Evolutionary conservation across 768 basidiomycete species (phyloP), one percentile per base, ranked within the genome.

Genomic region (Zangia roseola): DNA sequence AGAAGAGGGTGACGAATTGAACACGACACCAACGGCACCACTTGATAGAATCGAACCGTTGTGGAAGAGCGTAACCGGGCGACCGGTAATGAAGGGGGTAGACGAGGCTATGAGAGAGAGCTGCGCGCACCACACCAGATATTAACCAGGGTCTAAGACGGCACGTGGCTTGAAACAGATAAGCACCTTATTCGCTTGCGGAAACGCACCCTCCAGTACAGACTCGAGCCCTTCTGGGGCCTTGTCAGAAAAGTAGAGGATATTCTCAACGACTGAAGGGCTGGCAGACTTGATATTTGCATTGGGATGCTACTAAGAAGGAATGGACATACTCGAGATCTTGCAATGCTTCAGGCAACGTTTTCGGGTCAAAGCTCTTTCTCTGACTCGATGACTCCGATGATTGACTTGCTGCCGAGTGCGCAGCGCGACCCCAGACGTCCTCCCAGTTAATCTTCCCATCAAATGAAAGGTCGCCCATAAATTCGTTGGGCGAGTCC

Each of bases 41-140:
- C 77, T 71, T 0, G 79, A 81, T 47, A 76, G 64, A 21, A 88
- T 74, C 2, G 73, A 60, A 31, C 73, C 69, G 42, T 85, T 78
- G 49, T 75, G 66, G 50, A 90, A 82, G 10, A 91, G 70, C 0
- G 89, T 91, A 24, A 84, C 79, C 1, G 84, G 82, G 17, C 84
- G 70, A 13, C 88, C 90, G 2, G 87, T 91, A 6, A 88, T 69
- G 62, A 91, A 91, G 1, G 88, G 88, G 2, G 90, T 91, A 3
- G 88, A 84, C 0, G 88, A 74, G 0, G 83, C 84, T 19, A 86
- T 64, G 17, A 91, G 73, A 5, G 88, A 86, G 44, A 88, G 67
- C 81, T 88, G 59, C 26, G 10, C 5, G 20, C n/a, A 25, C 41
- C 33, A 40, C 31, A 36, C 5, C 31, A 16, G 25, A 25, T 19